These are phyloP conservation scores for Ziziphus jujuba DNA, from an alignment of 306 rosid species.

Conservation along the genomic window DNA sequence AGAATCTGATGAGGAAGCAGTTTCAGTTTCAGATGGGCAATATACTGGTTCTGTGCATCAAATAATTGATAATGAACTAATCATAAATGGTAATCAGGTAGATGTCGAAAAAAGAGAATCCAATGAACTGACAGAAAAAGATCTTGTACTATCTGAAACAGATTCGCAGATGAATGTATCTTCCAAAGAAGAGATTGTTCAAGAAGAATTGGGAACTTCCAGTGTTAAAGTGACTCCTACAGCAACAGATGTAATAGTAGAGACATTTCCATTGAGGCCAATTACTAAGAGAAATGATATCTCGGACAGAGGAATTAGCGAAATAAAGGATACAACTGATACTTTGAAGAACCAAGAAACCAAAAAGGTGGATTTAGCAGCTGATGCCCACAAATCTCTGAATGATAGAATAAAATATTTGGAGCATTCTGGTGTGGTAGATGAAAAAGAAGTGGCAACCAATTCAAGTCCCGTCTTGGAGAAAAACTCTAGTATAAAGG, in stretches of 20 bases:
- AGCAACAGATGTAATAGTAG: conserved; percentile 52
- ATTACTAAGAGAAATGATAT: conserved; percentile 25
- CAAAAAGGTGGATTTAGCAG: conserved; percentile 18
- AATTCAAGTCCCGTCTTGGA: conserved; percentile 30
- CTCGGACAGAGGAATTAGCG: conserved; percentile 36
- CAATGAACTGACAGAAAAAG: conserved; percentile 22
- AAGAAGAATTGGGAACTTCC: conserved; percentile 33
- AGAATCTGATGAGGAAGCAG: conserved; percentile 17
- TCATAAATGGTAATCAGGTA: conserved; percentile 14
- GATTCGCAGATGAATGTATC: conserved; percentile 32
- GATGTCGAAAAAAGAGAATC: conserved; percentile 20
- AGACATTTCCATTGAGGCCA: conserved; percentile 72
- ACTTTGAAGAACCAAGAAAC: conserved; percentile 34
- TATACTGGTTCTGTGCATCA: neutral
- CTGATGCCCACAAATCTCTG: conserved; percentile 26
- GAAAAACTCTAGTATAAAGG: conserved; percentile 25
- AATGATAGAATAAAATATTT: conserved; percentile 24
- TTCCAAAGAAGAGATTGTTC: conserved; percentile 29
- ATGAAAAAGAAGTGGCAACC: conserved; percentile 35
- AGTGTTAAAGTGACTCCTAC: conserved; percentile 32
- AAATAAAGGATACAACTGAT: conserved; percentile 24
- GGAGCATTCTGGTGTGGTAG: conserved; percentile 21
- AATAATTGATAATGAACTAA: conserved; percentile 8
- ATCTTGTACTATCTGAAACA: conserved; percentile 25
- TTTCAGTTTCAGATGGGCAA: conserved; percentile 20